Conservation (phyloP, 1,284 basidiomycete genomes). For the Puccinia triticina region DNA sequence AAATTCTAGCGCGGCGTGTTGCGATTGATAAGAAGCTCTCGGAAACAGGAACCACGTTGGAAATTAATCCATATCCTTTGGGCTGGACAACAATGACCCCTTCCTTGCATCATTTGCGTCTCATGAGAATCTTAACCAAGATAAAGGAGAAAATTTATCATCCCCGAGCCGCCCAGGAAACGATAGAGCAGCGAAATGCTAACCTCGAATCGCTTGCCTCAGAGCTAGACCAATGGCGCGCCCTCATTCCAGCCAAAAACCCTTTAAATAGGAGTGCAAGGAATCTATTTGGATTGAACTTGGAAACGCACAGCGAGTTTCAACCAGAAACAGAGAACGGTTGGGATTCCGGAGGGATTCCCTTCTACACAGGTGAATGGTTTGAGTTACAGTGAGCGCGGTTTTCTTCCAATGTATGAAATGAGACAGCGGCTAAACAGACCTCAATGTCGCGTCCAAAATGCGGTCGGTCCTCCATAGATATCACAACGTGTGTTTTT, state of each 20-base stretch:
- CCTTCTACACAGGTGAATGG: slow-evolving; percentile 38
- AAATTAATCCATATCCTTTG: slow-evolving; percentile 38
- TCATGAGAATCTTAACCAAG: slow-evolving; percentile 33
- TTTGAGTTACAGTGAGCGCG: slow-evolving; percentile 44
- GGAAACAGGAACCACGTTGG: slow-evolving; percentile 27
- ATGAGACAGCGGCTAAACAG: not conserved
- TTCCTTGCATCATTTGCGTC: slow-evolving; percentile 42
- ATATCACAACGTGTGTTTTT: slow-evolving; percentile 27
- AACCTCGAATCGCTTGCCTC: slow-evolving; percentile 14
- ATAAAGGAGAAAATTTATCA: slow-evolving; percentile 43
- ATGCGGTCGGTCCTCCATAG: not conserved
- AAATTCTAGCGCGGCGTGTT: slow-evolving; percentile 16
- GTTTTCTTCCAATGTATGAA: not conserved
- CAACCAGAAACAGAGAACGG: not conserved
- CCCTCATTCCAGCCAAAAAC: not conserved
- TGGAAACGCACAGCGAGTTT: not conserved
- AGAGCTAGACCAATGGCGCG: slow-evolving; percentile 39
- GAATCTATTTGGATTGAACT: slow-evolving; percentile 6
- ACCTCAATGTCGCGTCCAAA: not conserved
- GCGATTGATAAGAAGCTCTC: slow-evolving; percentile 26
- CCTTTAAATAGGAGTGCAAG: not conserved
- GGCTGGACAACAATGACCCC: slow-evolving; percentile 34
- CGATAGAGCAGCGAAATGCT: not conserved
- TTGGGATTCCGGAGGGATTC: slow-evolving; percentile 6
- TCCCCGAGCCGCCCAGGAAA: slow-evolving; percentile 12